phyloP scores from a whole-genome alignment of 441 rosid species.

The Adansonia madagascariensis region DNA sequence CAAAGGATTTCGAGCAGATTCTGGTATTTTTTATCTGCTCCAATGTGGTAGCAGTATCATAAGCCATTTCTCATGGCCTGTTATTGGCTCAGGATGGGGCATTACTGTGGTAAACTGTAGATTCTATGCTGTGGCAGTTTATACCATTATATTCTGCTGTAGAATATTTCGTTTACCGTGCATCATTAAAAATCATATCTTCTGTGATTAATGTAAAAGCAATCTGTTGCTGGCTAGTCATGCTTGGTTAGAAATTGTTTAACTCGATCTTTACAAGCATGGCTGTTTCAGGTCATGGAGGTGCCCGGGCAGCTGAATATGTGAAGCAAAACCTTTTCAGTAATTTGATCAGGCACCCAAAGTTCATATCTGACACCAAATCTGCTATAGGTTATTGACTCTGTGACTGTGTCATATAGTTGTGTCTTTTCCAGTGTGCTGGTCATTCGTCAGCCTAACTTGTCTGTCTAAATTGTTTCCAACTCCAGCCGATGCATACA shows the following conservation, averaged over 20 bases:
- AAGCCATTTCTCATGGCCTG: slow-evolving; percentile 32
- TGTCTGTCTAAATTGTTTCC: slow-evolving; percentile 22
- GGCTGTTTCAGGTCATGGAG: slow-evolving; percentile 90
- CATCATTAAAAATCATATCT: not conserved
- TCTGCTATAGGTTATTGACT: slow-evolving; percentile 77
- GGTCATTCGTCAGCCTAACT: slow-evolving; percentile 27
- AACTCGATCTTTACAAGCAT: not conserved
- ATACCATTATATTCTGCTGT: slow-evolving; percentile 18
- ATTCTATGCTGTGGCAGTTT: slow-evolving; percentile 20
- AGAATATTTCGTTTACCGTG: slow-evolving; percentile 14
- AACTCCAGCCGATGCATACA: slow-evolving; percentile 84
- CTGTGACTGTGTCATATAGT: slow-evolving; percentile 11
- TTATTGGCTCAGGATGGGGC: slow-evolving; percentile 30
- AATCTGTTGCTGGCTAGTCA: not conserved
- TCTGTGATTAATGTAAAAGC: slow-evolving; percentile 6
- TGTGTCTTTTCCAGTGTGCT: slow-evolving; percentile 7
- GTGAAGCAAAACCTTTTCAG: slow-evolving; percentile 93
- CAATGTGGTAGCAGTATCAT: slow-evolving; percentile 30
- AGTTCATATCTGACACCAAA: slow-evolving; percentile 89
- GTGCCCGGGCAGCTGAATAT: slow-evolving; percentile 98
- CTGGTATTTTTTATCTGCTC: slow-evolving; percentile 28
- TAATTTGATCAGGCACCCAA: slow-evolving; percentile 94
- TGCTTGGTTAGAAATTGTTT: not conserved
- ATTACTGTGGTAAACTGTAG: slow-evolving; percentile 25
- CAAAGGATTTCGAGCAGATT: slow-evolving; percentile 35